Conservation (phyloP, 176 grass and related monocot species). For the Puccinellia tenuiflora region DNA sequence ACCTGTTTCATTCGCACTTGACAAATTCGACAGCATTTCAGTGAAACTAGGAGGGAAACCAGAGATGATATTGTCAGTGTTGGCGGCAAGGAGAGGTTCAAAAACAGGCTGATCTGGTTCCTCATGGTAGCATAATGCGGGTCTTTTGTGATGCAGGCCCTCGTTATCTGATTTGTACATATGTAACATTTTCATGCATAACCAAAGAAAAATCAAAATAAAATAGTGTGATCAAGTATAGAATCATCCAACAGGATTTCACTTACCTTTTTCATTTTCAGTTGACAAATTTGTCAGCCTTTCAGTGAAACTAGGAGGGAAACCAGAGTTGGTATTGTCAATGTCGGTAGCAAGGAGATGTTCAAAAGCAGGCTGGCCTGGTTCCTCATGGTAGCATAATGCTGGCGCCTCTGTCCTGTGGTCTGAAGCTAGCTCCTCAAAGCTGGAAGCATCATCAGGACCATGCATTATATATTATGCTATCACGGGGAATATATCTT, state of each 20-base stretch:
- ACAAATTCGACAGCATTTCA: conserved; percentile 52
- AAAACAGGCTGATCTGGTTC: conserved; percentile 13
- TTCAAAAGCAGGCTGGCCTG: conserved; percentile 15
- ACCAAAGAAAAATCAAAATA: background rate
- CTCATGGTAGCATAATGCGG: conserved; percentile 24
- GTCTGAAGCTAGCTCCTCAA: conserved; percentile 29
- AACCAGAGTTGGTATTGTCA: conserved; percentile 34
- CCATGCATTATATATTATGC: conserved; percentile 13
- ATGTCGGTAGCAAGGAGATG: conserved; percentile 19
- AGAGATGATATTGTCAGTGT: conserved; percentile 33
- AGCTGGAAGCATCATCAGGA: conserved; percentile 31
- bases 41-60: conserved; percentile 54
- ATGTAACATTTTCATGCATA: background rate
- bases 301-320: conserved; percentile 50
- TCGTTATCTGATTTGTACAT: conserved; percentile 1
- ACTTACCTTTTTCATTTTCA: conserved; percentile 29
- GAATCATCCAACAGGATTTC: background rate
- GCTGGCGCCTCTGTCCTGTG: conserved; percentile 20
- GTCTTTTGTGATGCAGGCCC: background rate
- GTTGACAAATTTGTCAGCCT: conserved; percentile 48
- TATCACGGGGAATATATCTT: background rate
- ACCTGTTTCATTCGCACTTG: conserved; percentile 30
- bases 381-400: conserved; percentile 33
- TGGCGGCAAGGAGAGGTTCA: conserved; percentile 29
- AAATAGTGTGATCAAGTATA: background rate